Evolutionary conservation across 352 stramenopile genomes (phyloP), one percentile per base, ranked within the genome.

Genomic region (Phytophthora sp.): DNA sequence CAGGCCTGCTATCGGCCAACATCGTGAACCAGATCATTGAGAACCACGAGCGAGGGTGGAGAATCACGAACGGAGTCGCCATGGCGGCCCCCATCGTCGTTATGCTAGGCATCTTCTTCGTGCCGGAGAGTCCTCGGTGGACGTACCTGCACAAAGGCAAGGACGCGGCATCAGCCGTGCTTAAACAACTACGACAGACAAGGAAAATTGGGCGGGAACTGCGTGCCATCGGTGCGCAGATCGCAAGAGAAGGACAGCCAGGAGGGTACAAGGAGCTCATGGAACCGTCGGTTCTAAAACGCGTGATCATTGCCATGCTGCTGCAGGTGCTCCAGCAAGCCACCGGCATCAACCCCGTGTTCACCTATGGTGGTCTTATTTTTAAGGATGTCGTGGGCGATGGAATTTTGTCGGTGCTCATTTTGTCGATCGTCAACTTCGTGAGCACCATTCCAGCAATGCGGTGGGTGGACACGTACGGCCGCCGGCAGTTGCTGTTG

Each of bases 301-400:
- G 75, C 15, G 44, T 82, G 38, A 60, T 77, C 13, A 81, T 84
- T 52, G 75, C 72, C 26, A 79, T 79, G 58, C 28, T 71, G 30
- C 67, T 80, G 13, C 76, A 82, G 46, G 57, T 85, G n/a, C 63
- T 85, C 6, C 76, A 85, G 35, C 76, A 85, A 31, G 70, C 44
- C 17, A 79, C 76, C 23, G 72, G 76, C 43, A 82, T 84, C 50
- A 84, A 82, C 51, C 72, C 72, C 23, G 60, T 84, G 4, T 81
- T 84, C 45, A 77, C 61, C 2, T 80, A 83, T 44, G 71, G 71
- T 21, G 74, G 70, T 42, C 67, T 80, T 32, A 83, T 80, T 56
- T 81, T 84, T 55, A 78, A 84, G 56, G 65, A 78, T 64, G 65
- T 84, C 20, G 50, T 76, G 20, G 64, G 71, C 23, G 56, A 80